Conservation (phyloP, 2,329 filamentous ascomycete species). For the Aspergillus brunneoviolaceus region DNA sequence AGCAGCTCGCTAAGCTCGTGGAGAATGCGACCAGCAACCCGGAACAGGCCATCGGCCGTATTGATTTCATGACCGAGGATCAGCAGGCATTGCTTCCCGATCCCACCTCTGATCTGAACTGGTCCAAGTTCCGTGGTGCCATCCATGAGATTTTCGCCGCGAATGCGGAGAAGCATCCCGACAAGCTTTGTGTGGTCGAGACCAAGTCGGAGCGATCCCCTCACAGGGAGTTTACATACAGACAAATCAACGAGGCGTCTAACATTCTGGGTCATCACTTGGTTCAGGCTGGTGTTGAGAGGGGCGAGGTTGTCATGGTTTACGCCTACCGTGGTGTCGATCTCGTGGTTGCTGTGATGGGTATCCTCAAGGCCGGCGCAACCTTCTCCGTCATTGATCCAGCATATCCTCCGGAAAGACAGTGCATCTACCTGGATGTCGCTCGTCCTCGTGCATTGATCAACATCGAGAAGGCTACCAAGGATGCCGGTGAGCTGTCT, state of each 20-base stretch:
- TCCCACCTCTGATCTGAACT: constrained; percentile 29
- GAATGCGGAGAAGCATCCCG: constrained; percentile 65
- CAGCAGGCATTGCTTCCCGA: constrained; percentile 40
- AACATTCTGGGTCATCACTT: constrained; percentile 80
- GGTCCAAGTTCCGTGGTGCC: constrained; percentile 45
- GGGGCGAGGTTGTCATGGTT: constrained; percentile 91
- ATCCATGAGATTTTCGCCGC: constrained; percentile 46
- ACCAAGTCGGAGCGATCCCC: constrained; percentile 55
- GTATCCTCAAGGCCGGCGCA: constrained; percentile 61
- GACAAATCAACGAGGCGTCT: constrained; percentile 80
- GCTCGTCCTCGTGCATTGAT: constrained; percentile 71
- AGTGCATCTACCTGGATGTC: constrained; percentile 80
- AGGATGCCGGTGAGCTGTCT: constrained; percentile 65
- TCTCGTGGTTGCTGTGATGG: constrained; percentile 77
- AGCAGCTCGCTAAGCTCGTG: constrained; percentile 45
- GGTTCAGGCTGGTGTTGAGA: constrained; percentile 67
- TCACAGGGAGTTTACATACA: constrained; percentile 73
- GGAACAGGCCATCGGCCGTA: constrained; percentile 42
- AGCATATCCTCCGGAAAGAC: constrained; percentile 74
- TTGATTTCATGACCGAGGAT: constrained; percentile 44
- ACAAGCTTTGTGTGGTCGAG: constrained; percentile 67
- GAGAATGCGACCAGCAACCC: constrained; percentile 42
- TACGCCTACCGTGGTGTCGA: constrained; percentile 82
- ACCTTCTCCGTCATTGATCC: constrained; percentile 70
- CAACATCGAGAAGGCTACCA: constrained; percentile 68